Percentiles rank a stretch among this genome's conserved stretches.
phyloP scores from a whole-genome alignment of 768 basidiomycete genomes.

The Serendipita sp. region DNA sequence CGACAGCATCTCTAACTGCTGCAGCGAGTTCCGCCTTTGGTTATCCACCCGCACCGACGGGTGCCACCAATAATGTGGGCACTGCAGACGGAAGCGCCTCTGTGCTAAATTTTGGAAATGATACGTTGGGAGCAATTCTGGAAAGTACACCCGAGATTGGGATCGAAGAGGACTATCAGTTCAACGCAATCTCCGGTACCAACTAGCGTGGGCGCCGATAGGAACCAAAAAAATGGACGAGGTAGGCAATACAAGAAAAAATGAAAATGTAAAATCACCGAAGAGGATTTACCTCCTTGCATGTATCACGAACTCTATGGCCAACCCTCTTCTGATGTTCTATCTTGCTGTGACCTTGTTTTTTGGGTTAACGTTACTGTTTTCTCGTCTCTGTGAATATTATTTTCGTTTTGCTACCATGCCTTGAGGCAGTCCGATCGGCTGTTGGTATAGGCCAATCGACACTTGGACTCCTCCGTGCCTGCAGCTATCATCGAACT shows the following conservation, averaged over 20 bases:
- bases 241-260: background rate
- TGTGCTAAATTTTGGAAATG: background rate
- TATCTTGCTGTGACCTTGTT: too few species aligned
- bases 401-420: too few species aligned
- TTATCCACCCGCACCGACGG: background rate
- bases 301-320: background rate
- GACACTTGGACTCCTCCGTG: too few species aligned
- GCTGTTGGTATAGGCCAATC: too few species aligned
- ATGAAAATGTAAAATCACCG: background rate
- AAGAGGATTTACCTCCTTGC: background rate
- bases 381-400: too few species aligned
- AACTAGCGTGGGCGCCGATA: background rate
- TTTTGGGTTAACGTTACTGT: too few species aligned
- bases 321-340: too few species aligned
- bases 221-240: background rate
- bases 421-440: too few species aligned
- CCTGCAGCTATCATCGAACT: too few species aligned
- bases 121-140: background rate
- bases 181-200: background rate
- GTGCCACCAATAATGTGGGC: background rate
- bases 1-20: background rate
- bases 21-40: background rate
- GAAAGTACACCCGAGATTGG: background rate
- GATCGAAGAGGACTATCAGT: background rate
- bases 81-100: background rate